Evolutionary conservation across 176 grass and related monocot genomes (phyloP).

Genomic region (Poa pratensis): DNA sequence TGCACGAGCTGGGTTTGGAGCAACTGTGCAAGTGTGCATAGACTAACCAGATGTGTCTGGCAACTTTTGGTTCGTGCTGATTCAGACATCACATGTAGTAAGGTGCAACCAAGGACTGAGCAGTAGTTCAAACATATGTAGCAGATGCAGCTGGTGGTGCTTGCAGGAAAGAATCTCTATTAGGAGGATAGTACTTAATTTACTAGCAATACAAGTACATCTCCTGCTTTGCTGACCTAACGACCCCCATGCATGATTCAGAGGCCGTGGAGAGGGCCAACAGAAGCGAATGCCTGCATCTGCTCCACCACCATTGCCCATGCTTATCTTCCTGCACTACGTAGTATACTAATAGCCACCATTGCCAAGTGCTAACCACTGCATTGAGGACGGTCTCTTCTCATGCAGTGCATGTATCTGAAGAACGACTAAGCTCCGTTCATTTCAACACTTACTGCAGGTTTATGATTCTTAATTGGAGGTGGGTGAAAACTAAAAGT

Average conservation of each 20-base stretch:
- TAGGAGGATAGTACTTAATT: not conserved
- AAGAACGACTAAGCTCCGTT: not conserved
- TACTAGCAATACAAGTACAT: not conserved
- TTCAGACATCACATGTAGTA: conserved; percentile 47
- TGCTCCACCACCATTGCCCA: conserved; percentile 52
- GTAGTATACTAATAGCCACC: conserved; percentile 44
- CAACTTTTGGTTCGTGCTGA: conserved; percentile 48
- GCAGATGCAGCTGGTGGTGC: conserved; percentile 42
- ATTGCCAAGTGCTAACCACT: conserved; percentile 46
- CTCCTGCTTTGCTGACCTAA: conserved; percentile 46
- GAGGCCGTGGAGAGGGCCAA: conserved; percentile 39
- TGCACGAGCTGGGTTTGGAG: conserved; percentile 50
- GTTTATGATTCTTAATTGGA: conserved; percentile 15
- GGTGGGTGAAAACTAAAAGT: not conserved
- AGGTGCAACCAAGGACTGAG: conserved; percentile 33
- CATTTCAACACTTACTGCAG: conserved; percentile 28
- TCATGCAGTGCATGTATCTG: not conserved
- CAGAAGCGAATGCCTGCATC: conserved; percentile 47
- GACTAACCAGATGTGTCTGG: conserved; percentile 43
- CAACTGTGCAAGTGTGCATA: conserved; percentile 45
- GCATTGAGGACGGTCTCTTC: conserved; percentile 31
- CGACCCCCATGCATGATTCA: conserved; percentile 36
- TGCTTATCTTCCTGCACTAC: conserved; percentile 42
- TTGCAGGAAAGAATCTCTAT: conserved; percentile 26
- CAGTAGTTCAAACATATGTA: conserved; percentile 28